Evolutionary conservation across 1,284 basidiomycete genomes (phyloP), one percentile per base, ranked within the genome.

Genomic region (Mycena citricolor): DNA sequence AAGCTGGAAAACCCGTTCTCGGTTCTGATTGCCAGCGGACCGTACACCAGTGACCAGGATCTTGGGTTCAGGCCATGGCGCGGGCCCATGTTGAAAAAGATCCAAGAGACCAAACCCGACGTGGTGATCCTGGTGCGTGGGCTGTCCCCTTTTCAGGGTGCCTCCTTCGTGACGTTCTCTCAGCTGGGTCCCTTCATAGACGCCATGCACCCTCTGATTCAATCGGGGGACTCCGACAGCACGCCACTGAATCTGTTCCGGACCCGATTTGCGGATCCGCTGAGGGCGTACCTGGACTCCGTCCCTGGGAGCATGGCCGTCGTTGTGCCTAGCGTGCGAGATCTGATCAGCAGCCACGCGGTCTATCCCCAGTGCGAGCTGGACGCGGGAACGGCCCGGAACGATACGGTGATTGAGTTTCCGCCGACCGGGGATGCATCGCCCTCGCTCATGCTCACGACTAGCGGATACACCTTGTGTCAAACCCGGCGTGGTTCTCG

Each of bases 131-230:
- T 98, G 42, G 93, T 94, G 59, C 48, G 81, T 66, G n/a, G n/a
- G n/a, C n/a, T n/a, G n/a, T n/a, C n/a, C n/a, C n/a, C 14, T 8
- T 20, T 33, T 13, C 14, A 28, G 32, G 10, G 11, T 29, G 31
- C 12, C 19, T 35, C 19, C 24, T 52, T 42, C 47, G 22, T 14
- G 10, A 17, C 24, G 4, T 41, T 23, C 2, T 12, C 39, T 7
- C 58, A 94, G 93, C 67, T 90, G 11, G 95, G 95, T 0, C 95
- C 95, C 1, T 98, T 98, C 59, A 66, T 98, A 26, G 90, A 95
- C 54, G 64, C 76, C 0, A 61, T 73, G 11, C 93, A 98, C 64
- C 78, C 87, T 0, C 67, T 74, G 31, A 77, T 98, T 48, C 81
- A 79, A 58, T 62, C 69, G 2, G 92, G 93, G 2, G 83, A 90